A percentile compares a stretch with the other conserved stretches of the same genome.
These are phyloP conservation scores for Blastobotrys persicus DNA, from an alignment of 1,139 yeast genomes.

Conservation along the genomic window DNA sequence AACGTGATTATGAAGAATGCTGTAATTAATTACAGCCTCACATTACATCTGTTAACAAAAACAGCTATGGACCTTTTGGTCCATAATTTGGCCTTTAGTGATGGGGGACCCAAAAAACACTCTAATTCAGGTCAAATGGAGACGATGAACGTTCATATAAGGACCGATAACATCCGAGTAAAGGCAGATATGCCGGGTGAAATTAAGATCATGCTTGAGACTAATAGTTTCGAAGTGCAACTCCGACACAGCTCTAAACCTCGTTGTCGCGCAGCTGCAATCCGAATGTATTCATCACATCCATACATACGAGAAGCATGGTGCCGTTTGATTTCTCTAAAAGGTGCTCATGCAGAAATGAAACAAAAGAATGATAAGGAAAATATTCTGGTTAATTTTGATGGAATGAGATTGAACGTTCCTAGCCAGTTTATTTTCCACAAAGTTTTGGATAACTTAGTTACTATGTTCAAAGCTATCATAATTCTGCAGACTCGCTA, in stretches of 20 bases:
- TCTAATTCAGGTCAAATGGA: slow-evolving; percentile 11
- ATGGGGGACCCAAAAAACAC: neutral
- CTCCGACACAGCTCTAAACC: slow-evolving; percentile 37
- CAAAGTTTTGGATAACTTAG: slow-evolving; percentile 61
- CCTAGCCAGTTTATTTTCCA: slow-evolving; percentile 67
- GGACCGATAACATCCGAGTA: slow-evolving; percentile 43
- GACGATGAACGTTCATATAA: slow-evolving; percentile 40
- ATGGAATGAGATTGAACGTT: slow-evolving; percentile 41
- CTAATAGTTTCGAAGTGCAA: slow-evolving; percentile 41
- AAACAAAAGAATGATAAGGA: slow-evolving; percentile 22
- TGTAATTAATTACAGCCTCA: slow-evolving; percentile 31
- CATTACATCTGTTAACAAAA: slow-evolving; percentile 30
- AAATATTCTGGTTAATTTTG: slow-evolving; percentile 30
- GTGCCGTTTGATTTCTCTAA: slow-evolving; percentile 39
- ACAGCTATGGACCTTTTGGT: slow-evolving; percentile 20
- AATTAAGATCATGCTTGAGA: slow-evolving; percentile 52
- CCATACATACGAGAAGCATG: slow-evolving; percentile 50
- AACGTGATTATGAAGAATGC: slow-evolving; percentile 31
- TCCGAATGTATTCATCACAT: slow-evolving; percentile 53
- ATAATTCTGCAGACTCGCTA: slow-evolving; percentile 46
- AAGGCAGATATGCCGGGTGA: slow-evolving; percentile 51
- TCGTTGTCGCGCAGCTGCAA: slow-evolving; percentile 38
- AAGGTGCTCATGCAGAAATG: slow-evolving; percentile 24
- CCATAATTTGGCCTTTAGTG: slow-evolving; percentile 24
- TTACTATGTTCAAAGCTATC: slow-evolving; percentile 59